Conservation (phyloP, 176 grass and related monocot species). For the Carex parvula region DNA sequence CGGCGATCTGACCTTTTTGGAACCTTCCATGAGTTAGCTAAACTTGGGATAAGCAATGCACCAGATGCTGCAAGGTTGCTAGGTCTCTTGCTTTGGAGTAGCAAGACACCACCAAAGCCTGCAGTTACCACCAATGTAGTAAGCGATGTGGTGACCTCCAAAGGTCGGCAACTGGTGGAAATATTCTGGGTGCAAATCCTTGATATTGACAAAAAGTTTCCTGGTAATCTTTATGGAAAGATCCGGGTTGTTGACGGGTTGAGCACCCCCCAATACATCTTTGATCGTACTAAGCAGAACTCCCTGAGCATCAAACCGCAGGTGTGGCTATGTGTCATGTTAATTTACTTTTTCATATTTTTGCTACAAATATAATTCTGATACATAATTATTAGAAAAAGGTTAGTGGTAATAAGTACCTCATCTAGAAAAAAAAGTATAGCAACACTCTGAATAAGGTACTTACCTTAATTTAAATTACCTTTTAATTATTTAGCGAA, state of each 20-base stretch:
- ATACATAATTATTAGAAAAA: background rate
- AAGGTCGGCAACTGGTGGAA: constrained; percentile 24
- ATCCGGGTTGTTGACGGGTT: constrained; percentile 8
- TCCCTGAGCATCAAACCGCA: background rate
- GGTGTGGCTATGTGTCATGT: background rate
- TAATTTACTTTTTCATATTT: background rate
- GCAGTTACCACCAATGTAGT: background rate
- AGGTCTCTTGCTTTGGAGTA: constrained; percentile 12
- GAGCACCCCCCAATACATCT: background rate
- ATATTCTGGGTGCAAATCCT: constrained; percentile 15
- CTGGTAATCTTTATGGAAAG: constrained; percentile 30
- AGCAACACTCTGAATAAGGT: background rate
- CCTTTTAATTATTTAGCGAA: background rate
- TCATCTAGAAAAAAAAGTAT: background rate
- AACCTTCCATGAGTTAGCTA: background rate
- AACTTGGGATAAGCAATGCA: background rate
- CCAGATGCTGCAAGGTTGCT: background rate
- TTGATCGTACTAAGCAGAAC: constrained; percentile 1
- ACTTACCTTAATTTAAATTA: background rate
- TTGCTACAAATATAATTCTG: background rate
- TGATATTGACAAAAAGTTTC: constrained; percentile 27
- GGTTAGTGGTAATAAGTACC: background rate
- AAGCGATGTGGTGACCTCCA: background rate
- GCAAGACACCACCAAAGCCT: background rate
- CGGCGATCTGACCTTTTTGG: constrained; percentile 12